These are phyloP conservation scores for Cicer judaicum DNA, from an alignment of 306 rosid species.

Conservation along the genomic window DNA sequence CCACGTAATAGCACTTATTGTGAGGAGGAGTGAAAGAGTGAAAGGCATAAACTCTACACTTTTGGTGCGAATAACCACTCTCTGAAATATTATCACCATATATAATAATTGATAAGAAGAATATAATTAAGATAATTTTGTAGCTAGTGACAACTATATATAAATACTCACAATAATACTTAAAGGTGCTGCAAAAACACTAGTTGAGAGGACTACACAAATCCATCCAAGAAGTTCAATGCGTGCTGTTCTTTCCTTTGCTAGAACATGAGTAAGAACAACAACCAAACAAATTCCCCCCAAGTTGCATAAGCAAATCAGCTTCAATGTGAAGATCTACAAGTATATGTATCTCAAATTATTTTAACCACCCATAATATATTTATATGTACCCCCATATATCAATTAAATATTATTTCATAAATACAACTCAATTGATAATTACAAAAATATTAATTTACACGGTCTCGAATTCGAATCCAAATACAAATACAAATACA, in stretches of 20 bases:
- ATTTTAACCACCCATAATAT: not conserved
- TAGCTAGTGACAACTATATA: too few species aligned
- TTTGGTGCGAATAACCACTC: constrained; percentile 85
- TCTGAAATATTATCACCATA: constrained; percentile 45
- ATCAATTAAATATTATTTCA: too few species aligned
- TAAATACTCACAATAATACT: constrained; percentile 68
- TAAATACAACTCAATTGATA: too few species aligned
- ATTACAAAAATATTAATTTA: too few species aligned
- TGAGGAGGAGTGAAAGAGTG: constrained; percentile 77
- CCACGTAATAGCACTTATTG: constrained; percentile 84
- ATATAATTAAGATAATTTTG: not conserved
- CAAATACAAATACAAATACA: too few species aligned
- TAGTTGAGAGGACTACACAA: constrained; percentile 75
- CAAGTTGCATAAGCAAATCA: constrained; percentile 65
- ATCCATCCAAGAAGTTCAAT: constrained; percentile 81
- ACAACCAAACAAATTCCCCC: constrained; percentile 74
- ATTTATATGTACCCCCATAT: not conserved
- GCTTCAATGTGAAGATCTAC: constrained; percentile 74
- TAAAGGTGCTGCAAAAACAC: constrained; percentile 90
- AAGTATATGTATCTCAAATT: constrained; percentile 20
- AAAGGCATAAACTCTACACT: constrained; percentile 99
- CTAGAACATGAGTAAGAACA: constrained; percentile 68
- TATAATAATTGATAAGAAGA: not conserved
- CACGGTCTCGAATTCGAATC: too few species aligned
- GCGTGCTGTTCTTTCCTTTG: constrained; percentile 59